Base-by-base conservation (phyloP, 1,139 yeast genomes). In the Nakaseomyces delphensis region DNA sequence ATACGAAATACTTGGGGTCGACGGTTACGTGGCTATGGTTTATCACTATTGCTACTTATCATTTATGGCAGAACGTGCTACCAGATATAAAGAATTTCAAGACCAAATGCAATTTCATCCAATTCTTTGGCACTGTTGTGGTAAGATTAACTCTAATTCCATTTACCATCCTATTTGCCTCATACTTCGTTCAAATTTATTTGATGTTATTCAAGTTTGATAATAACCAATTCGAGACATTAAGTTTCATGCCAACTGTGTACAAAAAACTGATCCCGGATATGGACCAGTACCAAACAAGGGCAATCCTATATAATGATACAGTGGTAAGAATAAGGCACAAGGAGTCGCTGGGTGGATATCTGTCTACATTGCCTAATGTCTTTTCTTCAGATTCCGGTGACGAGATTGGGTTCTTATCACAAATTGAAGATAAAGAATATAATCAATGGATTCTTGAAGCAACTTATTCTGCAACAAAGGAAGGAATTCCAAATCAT, bases 371-470 rank as follows among this genome's bases (percentile, higher is more conserved):
- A 0, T 11, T 14, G n/a, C 85, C 82, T 54, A 65, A 71, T 35
- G 63, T 59, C 45, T 62, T 60, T 3, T 83, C 67, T 30, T 60
- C 70, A 0, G 84, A 83, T 0, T 69, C 85, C 0, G 56, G 63
- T 0, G 76, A 77, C 49, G 91, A 83, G 56, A 84, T 82, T 58
- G 89, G 83, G 6, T 73, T 89, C 0, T 64, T 80, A 29, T 74
- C 76, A 45, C 74, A 73, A 15, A 66, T 64, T 46, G 71, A 70
- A 44, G 67, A 67, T 39, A 81, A 76, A 48, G 57, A 53, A 31
- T 74, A 77, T 55, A 83, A 81, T 53, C 75, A 75, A 46, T 85
- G 93, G 86, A 64, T 76, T 30, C 60, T 85, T 33, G 89, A 83
- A 42, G 58, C 62, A 25, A 13, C 28, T 13, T 25, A 25, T 11